phyloP scores from a whole-genome alignment of 2,329 filamentous ascomycete species.

The Ploettnerulaceae sp. region DNA sequence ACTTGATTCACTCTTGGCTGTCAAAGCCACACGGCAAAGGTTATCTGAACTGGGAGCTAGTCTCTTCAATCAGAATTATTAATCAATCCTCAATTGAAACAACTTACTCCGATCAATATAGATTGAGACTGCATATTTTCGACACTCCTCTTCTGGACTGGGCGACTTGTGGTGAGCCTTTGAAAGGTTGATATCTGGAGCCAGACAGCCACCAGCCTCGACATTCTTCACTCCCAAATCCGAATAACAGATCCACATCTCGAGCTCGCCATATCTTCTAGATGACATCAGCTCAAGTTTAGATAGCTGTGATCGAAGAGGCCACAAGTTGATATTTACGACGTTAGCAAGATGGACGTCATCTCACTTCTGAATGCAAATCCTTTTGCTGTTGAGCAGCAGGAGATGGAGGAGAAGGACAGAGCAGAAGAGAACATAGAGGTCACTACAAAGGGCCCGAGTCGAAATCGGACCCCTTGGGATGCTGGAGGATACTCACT shows the following conservation, averaged over 20 bases:
- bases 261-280: not conserved
- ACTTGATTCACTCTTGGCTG: constrained; percentile 22
- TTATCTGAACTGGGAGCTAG: constrained; percentile 26
- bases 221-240: constrained; percentile 3
- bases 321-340: not conserved
- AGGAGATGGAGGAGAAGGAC: constrained; percentile 14
- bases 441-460: constrained; percentile 14
- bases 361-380: constrained; percentile 33
- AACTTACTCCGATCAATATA: constrained; percentile 23
- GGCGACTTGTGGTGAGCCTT: constrained; percentile 18
- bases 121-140: constrained; percentile 26
- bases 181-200: constrained; percentile 23
- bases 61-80: constrained; percentile 23
- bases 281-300: not conserved
- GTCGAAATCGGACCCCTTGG: constrained; percentile 34
- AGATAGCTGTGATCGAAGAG: not conserved
- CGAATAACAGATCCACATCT: constrained; percentile 3
- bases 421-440: constrained; percentile 18
- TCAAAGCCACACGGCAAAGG: constrained; percentile 29
- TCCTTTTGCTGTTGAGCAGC: constrained; percentile 29
- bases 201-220: constrained; percentile 15
- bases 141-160: constrained; percentile 18
- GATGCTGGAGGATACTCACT: constrained; percentile 36
- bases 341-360: constrained; percentile 32
- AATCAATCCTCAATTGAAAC: constrained; percentile 30